Evolutionary conservation across 2,329 filamentous ascomycete species (phyloP).

Genomic region (Hymenoscyphus fructigenus): DNA sequence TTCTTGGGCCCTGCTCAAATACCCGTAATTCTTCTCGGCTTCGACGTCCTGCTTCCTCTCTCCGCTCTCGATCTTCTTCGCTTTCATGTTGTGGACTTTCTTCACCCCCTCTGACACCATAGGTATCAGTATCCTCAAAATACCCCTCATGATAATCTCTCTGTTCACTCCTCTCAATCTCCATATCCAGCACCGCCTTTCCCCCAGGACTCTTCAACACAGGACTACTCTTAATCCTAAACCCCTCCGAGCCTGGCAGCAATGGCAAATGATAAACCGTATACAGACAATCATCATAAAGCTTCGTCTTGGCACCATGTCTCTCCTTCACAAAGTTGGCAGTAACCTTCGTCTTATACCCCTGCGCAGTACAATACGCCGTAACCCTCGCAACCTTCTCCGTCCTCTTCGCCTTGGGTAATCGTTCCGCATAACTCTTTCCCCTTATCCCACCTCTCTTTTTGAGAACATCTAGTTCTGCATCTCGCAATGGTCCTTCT

Average conservation of each 20-base stretch:
- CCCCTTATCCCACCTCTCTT: conserved; percentile 62
- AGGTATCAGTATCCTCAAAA: conserved; percentile 68
- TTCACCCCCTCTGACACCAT: conserved; percentile 46
- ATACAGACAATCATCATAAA: conserved; percentile 97
- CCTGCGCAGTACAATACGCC: conserved; percentile 93
- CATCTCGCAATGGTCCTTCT: conserved; percentile 64
- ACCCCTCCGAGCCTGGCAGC: conserved; percentile 81
- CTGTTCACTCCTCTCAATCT: conserved; percentile 91
- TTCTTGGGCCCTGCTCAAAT: conserved; percentile 42
- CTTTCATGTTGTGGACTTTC: conserved; percentile 45
- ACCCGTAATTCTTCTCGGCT: conserved; percentile 39
- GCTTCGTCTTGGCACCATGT: conserved; percentile 88
- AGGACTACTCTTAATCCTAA: conserved; percentile 83
- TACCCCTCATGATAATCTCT: conserved; percentile 90
- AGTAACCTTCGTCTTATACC: conserved; percentile 85
- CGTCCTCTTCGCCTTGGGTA: conserved; percentile 83
- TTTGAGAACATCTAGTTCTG: conserved; percentile 63
- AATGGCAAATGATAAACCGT: conserved; percentile 91
- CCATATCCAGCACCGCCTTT: conserved; percentile 87
- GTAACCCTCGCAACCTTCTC: conserved; percentile 89
- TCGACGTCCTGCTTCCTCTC: conserved; percentile 36
- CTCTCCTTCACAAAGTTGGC: conserved; percentile 84
- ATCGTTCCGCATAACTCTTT: conserved; percentile 90
- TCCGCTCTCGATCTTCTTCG: conserved; percentile 35
- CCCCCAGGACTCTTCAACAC: conserved; percentile 91